Conservation (phyloP, 495 filamentous ascomycete species). For the Penicillium pancosmium region DNA sequence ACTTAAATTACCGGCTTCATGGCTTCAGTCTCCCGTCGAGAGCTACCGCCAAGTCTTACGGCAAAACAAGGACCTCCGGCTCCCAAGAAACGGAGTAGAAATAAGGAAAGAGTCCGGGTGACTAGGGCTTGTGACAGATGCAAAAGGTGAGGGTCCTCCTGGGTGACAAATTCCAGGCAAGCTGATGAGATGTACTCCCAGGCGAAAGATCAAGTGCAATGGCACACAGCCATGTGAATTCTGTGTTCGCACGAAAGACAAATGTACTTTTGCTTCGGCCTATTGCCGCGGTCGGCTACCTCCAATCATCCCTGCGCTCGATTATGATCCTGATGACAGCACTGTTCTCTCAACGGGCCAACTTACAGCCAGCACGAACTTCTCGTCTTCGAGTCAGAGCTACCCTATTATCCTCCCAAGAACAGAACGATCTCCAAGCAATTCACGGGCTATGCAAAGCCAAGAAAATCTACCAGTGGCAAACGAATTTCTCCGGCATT, state of each 20-base stretch:
- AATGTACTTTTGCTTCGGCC: constrained; percentile 23
- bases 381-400: background rate
- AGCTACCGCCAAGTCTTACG: background rate
- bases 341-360: background rate
- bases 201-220: constrained; percentile 31
- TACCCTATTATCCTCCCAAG: background rate
- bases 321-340: background rate
- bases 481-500: constrained; percentile 9
- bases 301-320: constrained; percentile 4
- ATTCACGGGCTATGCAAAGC: background rate
- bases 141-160: constrained; percentile 12
- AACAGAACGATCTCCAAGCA: background rate
- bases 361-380: background rate
- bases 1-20: background rate
- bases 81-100: background rate
- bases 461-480: background rate
- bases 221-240: constrained; percentile 28
- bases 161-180: background rate
- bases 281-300: constrained; percentile 23
- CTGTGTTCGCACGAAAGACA: constrained; percentile 18
- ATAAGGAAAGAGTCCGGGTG: constrained; percentile 3
- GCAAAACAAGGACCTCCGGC: background rate
- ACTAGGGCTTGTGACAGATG: constrained; percentile 24
- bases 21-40: background rate
- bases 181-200: background rate